Evolutionary conservation across 1,284 basidiomycete genomes (phyloP), one percentile per base, ranked within the genome.

Genomic region (Ceratobasidium sp.): DNA sequence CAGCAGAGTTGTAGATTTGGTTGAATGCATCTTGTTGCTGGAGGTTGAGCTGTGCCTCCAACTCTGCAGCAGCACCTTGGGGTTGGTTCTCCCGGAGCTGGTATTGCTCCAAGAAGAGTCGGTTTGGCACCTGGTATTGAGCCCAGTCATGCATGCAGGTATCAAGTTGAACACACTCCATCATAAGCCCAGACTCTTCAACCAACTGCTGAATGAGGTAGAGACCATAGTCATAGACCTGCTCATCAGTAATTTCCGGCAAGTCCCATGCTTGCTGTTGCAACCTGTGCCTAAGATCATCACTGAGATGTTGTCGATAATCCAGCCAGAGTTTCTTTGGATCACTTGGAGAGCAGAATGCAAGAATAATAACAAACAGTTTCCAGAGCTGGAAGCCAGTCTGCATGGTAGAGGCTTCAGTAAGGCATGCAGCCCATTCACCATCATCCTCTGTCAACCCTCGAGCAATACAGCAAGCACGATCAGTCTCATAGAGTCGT

Each of bases 391-490:
- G 78, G 11, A 21, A 28, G 0, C 83, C 84, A 1, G 80, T 81
- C 44, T 83, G 79, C 78, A 84, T 83, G 0, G 62, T 58, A 23
- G 77, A 53, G 8, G 85, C 85, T 73, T 86, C 84, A 33, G 75
- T 21, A 0, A 86, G 76, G 67, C 83, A 84, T 2, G 74, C 73
- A 0, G 77, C 28, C 83, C 83, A 84, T 74, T 85, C 83, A 0
- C 77, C 76, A 77, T 85, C 83, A 78, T 84, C 81, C 59, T 83
- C 78, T 0, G 85, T 76, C 0, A 86, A 77, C 0, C 84, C 84
- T 3, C 76, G 70, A 8, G 81, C 82, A 49, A 81, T 60, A 61
- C 83, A 85, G 7, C 82, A 82, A 8, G 77, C 79, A 25, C 77
- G 74, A 63, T 78, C 83, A 0, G 80, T 81, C 1, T 66, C 67